A percentile compares a stretch with the other conserved stretches of the same genome.
These are phyloP conservation scores for Diutina siamensis DNA, from an alignment of 1,139 yeast genomes.

Conservation along the genomic window DNA sequence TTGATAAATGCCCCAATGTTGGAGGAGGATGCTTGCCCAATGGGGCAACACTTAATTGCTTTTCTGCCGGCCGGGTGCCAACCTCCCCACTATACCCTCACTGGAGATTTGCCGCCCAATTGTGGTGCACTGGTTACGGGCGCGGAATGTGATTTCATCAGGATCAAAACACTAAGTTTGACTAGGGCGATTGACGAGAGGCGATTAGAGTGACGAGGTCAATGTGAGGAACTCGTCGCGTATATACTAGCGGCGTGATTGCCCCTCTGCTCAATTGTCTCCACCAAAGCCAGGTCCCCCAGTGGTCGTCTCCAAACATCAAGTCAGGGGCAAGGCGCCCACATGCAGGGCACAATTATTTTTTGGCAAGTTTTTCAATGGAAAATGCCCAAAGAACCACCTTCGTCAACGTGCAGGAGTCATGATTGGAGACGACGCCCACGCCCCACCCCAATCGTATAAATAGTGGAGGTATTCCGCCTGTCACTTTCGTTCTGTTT, in stretches of 20 bases:
- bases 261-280: no score
- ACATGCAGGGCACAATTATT: neutral
- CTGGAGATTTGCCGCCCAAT: no score
- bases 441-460: neutral
- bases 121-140: neutral
- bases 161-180: no score
- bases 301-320: no score
- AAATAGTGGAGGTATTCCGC: neutral
- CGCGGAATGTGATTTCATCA: neutral
- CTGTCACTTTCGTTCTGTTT: neutral
- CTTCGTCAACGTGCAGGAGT: neutral
- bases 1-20: no score
- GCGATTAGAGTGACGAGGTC: no score
- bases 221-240: no score
- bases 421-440: neutral
- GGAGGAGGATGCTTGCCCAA: no score
- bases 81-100: neutral
- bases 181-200: no score
- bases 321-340: neutral
- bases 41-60: neutral
- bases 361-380: neutral
- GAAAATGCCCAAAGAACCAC: neutral
- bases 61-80: neutral
- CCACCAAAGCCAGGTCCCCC: no score
- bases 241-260: no score